phyloP scores from a whole-genome alignment of 768 basidiomycete species.

The Strobilomyces echinocephalus region DNA sequence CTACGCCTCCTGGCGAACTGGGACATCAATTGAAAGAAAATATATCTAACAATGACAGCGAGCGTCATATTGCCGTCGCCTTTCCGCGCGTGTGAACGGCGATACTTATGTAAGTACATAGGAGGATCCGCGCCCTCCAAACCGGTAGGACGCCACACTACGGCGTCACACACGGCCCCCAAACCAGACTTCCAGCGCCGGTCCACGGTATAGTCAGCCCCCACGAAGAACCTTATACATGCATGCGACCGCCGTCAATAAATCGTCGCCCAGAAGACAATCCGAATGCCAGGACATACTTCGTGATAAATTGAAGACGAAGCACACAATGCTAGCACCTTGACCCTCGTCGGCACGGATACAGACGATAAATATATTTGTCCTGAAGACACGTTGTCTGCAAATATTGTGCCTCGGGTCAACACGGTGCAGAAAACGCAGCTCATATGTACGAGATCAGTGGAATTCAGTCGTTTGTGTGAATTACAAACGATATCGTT shows the following conservation, averaged over 20 bases:
- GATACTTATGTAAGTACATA: not conserved
- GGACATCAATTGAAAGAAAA: not conserved
- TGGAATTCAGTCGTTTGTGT: not conserved
- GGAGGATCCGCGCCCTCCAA: not conserved
- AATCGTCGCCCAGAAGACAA: too few species aligned
- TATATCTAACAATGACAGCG: not conserved
- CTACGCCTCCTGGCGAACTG: not conserved
- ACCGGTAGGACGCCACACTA: not conserved
- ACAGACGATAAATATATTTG: not conserved
- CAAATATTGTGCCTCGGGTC: constrained; percentile 13
- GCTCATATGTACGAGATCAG: not conserved
- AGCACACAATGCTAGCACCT: not conserved
- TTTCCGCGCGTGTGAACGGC: not conserved
- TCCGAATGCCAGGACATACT: too few species aligned
- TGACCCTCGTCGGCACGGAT: not conserved
- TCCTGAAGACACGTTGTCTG: constrained; percentile 1
- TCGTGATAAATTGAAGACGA: not conserved
- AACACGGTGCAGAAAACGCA: constrained; percentile 4
- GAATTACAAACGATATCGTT: constrained; percentile 2
- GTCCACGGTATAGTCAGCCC: too few species aligned
- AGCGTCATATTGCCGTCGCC: constrained; percentile 1
- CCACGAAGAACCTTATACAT: too few species aligned
- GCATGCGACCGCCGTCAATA: too few species aligned
- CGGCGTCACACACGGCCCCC: not conserved
- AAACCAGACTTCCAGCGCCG: too few species aligned